Conservation (phyloP, 768 basidiomycete genomes). For the Lentinula sp. region DNA sequence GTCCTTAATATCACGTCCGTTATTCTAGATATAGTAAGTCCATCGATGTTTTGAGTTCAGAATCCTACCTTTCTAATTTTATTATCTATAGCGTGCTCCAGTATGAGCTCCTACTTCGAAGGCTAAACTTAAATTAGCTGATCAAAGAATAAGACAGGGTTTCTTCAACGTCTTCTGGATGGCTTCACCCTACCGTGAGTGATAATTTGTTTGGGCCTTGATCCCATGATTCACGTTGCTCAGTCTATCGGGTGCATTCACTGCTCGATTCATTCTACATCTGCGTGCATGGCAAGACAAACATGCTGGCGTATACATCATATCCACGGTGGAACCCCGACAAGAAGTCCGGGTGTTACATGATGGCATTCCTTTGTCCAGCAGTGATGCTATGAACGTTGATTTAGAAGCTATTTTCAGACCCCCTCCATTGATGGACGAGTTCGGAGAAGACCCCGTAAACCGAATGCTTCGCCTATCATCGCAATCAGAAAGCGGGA, state of each 20-base stretch:
- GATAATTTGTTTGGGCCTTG: not conserved
- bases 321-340: not conserved
- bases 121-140: not conserved
- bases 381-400: not conserved
- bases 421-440: not conserved
- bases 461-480: not conserved
- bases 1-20: not conserved
- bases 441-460: conserved; percentile 4
- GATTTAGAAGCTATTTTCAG: not conserved
- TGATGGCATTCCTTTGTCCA: not conserved
- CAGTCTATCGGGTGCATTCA: conserved; percentile 3
- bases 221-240: not conserved
- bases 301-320: not conserved
- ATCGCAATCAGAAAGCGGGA: not conserved
- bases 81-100: conserved; percentile 12
- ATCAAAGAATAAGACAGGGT: conserved; percentile 15
- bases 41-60: not conserved
- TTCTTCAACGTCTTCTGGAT: conserved; percentile 22
- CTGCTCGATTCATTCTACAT: conserved; percentile 6
- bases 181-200: conserved; percentile 21
- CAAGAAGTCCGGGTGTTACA: not conserved
- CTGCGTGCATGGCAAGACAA: conserved; percentile 2
- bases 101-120: conserved; percentile 4
- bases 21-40: not conserved
- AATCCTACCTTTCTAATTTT: not conserved